A percentile compares a stretch with the other conserved stretches of the same genome.
Evolutionary conservation across 2,329 filamentous ascomycete species (phyloP).

Genomic region (Chrysoporthe puriensis): DNA sequence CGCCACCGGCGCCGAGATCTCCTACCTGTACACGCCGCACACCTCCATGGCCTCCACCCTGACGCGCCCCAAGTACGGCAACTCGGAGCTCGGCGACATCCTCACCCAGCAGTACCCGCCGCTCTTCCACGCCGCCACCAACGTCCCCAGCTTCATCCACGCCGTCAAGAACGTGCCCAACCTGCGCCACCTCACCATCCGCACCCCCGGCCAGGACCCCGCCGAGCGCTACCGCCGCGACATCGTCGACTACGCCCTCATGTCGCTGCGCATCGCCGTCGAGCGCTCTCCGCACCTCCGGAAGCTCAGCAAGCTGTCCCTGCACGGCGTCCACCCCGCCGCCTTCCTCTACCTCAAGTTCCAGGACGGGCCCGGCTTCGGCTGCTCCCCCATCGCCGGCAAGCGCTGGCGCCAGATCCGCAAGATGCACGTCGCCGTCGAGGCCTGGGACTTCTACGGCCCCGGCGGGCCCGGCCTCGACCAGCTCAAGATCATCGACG

Average conservation of each 20-base stretch:
- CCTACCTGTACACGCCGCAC: constrained; percentile 81
- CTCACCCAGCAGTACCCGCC: constrained; percentile 87
- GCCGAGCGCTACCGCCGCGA: constrained; percentile 73
- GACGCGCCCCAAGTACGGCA: constrained; percentile 77
- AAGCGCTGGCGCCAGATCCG: constrained; percentile 79
- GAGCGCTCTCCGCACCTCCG: constrained; percentile 69
- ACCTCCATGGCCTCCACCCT: constrained; percentile 64
- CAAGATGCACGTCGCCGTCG: constrained; percentile 72
- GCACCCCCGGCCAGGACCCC: constrained; percentile 73
- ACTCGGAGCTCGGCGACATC: constrained; percentile 76
- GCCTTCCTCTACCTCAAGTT: constrained; percentile 80
- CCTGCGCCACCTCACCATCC: constrained; percentile 74
- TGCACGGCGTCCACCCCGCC: constrained; percentile 74
- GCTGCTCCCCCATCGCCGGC: constrained; percentile 71
- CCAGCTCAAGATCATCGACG: constrained; percentile 78
- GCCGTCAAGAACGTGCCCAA: constrained; percentile 71
- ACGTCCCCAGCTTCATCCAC: constrained; percentile 81
- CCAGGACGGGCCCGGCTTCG: constrained; percentile 64
- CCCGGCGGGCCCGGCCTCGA: constrained; percentile 61
- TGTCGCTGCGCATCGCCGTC: constrained; percentile 81
- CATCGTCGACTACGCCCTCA: constrained; percentile 85
- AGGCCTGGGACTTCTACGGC: constrained; percentile 68
- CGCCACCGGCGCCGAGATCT: constrained; percentile 74
- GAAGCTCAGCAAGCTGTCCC: constrained; percentile 69
- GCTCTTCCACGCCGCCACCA: constrained; percentile 86